These are phyloP conservation scores for Fraxinus sp. DNA, from an alignment of 305 asterid species.

Conservation along the genomic window DNA sequence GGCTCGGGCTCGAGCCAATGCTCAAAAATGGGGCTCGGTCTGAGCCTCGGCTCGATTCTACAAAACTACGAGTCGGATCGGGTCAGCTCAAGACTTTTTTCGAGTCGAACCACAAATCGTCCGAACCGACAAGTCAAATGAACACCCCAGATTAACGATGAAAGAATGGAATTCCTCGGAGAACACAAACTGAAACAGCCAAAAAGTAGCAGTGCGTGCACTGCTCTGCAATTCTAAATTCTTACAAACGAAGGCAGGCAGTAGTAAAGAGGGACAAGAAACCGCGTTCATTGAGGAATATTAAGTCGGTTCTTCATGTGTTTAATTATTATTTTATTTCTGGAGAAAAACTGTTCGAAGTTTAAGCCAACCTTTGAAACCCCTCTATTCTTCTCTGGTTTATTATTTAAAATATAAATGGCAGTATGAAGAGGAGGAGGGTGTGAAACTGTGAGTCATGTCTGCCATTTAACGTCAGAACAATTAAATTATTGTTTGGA, in stretches of 20 bases:
- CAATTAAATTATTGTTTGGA: slow-evolving; percentile 24
- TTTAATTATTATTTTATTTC: not conserved
- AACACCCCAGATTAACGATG: not conserved
- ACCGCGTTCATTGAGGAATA: slow-evolving; percentile 22
- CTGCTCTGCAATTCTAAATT: slow-evolving; percentile 1
- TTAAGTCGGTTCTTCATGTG: slow-evolving; percentile 31
- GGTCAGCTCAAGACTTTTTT: too few relatives aligned
- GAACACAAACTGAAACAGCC: slow-evolving; percentile 12
- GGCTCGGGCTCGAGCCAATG: too few relatives aligned
- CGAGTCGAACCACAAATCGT: too few relatives aligned
- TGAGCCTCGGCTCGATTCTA: too few relatives aligned
- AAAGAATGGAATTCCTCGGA: slow-evolving; percentile 28
- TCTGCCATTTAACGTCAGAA: slow-evolving; percentile 28
- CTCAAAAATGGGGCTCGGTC: too few relatives aligned
- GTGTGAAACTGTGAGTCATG: slow-evolving; percentile 37
- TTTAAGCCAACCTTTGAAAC: slow-evolving; percentile 38
- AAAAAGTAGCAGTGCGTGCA: not conserved
- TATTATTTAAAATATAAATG: slow-evolving; percentile 11
- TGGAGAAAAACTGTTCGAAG: slow-evolving; percentile 23
- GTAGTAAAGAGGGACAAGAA: slow-evolving; percentile 22
- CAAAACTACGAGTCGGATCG: too few relatives aligned
- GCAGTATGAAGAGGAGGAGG: not conserved
- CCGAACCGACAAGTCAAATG: too few relatives aligned
- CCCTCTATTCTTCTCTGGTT: slow-evolving; percentile 21
- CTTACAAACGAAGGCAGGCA: slow-evolving; percentile 15